A percentile compares a stretch with the other conserved stretches of the same genome.
These are phyloP conservation scores for Emericellopsis terricola DNA, from an alignment of 495 filamentous ascomycete species.

Conservation along the genomic window DNA sequence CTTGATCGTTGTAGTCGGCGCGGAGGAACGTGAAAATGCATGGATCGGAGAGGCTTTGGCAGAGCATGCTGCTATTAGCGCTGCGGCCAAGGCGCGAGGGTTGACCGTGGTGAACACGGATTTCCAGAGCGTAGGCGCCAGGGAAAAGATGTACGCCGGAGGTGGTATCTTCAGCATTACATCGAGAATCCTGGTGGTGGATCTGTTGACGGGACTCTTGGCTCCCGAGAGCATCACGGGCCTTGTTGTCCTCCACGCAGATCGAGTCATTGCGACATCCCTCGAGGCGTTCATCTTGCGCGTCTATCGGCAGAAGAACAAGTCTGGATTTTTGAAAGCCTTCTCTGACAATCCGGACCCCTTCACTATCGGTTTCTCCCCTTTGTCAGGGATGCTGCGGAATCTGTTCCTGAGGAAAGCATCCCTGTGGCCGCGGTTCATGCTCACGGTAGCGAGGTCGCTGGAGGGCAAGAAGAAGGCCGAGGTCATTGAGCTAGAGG, in stretches of 20 bases:
- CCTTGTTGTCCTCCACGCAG: constrained; percentile 74
- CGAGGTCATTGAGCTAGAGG: constrained; percentile 90
- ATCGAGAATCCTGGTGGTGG: constrained; percentile 84
- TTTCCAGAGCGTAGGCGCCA: constrained; percentile 63
- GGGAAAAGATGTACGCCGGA: constrained; percentile 75
- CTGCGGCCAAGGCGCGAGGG: constrained; percentile 55
- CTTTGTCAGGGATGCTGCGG: constrained; percentile 76
- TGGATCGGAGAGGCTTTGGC: constrained; percentile 89
- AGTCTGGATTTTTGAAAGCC: constrained; percentile 82
- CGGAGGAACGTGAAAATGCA: constrained; percentile 82
- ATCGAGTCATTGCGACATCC: constrained; percentile 73
- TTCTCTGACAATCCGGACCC: constrained; percentile 92
- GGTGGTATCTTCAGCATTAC: constrained; percentile 95
- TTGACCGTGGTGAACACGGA: constrained; percentile 90
- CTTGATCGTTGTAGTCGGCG: constrained; percentile 73
- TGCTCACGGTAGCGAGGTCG: constrained; percentile 71
- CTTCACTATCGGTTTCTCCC: constrained; percentile 78
- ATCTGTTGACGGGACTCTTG: constrained; percentile 70
- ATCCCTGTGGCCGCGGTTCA: constrained; percentile 89
- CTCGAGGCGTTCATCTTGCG: constrained; percentile 89
- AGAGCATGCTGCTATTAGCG: constrained; percentile 78
- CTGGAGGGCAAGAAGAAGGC: constrained; percentile 85
- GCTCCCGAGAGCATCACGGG: constrained; percentile 77
- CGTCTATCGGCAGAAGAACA: constrained; percentile 86
- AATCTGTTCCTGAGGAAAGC: constrained; percentile 83